Percentiles rank a stretch among this genome's conserved stretches.
These are phyloP conservation scores for Lithospermum erythrorhizon DNA, from an alignment of 257 asterid species.

Conservation along the genomic window DNA sequence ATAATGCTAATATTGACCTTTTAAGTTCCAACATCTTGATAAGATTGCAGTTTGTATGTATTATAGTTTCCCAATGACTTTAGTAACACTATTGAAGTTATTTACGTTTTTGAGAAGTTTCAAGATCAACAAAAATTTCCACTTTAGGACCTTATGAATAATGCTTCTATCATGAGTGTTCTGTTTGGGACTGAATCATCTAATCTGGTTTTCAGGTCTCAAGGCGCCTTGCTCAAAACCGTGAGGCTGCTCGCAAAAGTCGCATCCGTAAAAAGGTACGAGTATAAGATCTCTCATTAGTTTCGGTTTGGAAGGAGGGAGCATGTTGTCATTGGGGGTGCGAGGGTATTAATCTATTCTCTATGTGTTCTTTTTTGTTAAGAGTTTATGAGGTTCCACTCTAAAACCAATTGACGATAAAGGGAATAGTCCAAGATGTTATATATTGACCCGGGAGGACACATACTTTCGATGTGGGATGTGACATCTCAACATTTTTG, in stretches of 20 bases:
- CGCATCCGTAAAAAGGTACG: slow-evolving; percentile 74
- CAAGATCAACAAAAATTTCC: not conserved
- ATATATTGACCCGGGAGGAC: no score
- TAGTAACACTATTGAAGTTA: no score
- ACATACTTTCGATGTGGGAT: no score
- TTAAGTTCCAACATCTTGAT: no score
- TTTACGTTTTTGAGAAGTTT: no score
- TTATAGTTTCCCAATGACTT: no score
- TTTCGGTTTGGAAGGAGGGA: not conserved
- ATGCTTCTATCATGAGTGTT: not conserved
- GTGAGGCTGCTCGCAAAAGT: slow-evolving; percentile 95
- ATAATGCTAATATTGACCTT: no score
- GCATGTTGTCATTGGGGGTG: not conserved
- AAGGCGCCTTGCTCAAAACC: slow-evolving; percentile 95
- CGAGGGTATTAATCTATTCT: not conserved
- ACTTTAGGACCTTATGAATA: not conserved
- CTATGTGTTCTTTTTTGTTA: not conserved
- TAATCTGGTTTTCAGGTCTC: slow-evolving; percentile 32
- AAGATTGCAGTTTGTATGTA: no score
- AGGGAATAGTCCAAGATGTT: no score
- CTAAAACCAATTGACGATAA: no score
- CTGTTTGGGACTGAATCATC: not conserved
- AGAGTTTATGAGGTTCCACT: no score
- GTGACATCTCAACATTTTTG: no score
- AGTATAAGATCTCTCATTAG: not conserved